Percentiles rank a stretch among this genome's conserved stretches.
These are phyloP conservation scores for Wickerhamiella australiensis DNA, from an alignment of 805 yeast species.

Conservation along the genomic window DNA sequence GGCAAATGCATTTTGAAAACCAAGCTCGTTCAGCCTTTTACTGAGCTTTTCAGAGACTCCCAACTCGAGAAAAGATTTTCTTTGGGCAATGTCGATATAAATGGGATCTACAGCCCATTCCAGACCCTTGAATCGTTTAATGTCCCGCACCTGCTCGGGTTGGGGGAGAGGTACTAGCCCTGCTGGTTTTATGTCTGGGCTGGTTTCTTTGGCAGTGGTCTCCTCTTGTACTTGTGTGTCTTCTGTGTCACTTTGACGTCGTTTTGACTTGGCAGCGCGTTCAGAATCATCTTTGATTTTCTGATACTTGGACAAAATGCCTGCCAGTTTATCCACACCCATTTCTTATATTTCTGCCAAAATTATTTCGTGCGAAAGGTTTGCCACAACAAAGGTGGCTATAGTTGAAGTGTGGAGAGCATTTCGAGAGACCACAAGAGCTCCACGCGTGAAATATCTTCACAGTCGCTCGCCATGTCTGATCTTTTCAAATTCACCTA, in stretches of 20 bases:
- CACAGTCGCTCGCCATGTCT: too few species aligned
- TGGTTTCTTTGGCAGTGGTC: background rate
- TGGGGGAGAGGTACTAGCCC: constrained; percentile 71
- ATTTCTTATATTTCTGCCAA: constrained; percentile 4
- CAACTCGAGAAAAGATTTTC: constrained; percentile 40
- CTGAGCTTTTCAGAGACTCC: constrained; percentile 34
- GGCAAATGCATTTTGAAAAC: constrained; percentile 52
- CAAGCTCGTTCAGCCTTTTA: constrained; percentile 37
- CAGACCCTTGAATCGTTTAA: constrained; percentile 33
- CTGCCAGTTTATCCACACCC: constrained; percentile 3
- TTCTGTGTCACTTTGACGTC: background rate
- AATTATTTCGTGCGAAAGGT: background rate
- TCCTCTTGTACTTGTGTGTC: background rate
- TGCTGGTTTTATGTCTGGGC: background rate
- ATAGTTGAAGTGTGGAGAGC: background rate
- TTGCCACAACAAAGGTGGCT: background rate
- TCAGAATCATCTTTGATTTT: constrained; percentile 6
- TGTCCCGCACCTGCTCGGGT: constrained; percentile 45
- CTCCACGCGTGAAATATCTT: too few species aligned
- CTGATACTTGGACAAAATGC: constrained; percentile 4
- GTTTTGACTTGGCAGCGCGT: background rate
- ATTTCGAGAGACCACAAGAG: too few species aligned
- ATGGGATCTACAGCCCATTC: constrained; percentile 59
- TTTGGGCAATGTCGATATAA: constrained; percentile 39
- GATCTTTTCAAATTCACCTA: background rate